Conservation (phyloP, 345 rosid species). For the Erucastrum elatum region DNA sequence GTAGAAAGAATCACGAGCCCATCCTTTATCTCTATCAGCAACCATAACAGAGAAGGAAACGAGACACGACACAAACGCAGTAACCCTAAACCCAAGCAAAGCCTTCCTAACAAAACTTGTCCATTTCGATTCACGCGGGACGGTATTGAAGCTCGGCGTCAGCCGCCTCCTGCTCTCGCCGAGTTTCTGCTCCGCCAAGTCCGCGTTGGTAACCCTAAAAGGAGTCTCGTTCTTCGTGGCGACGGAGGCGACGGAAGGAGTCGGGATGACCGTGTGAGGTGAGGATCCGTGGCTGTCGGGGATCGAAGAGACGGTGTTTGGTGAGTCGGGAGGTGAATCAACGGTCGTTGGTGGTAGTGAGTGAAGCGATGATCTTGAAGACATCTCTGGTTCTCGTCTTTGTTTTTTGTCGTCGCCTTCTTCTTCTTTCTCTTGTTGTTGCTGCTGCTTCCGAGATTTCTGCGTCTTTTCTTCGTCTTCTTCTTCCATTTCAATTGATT, state of each 20-base stretch:
- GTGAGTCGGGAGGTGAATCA: constrained; percentile 45
- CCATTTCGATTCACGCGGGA: constrained; percentile 51
- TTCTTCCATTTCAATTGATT: constrained; percentile 28
- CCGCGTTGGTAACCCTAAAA: constrained; percentile 31
- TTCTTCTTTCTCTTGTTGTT: constrained; percentile 11
- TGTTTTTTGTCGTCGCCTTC: not conserved
- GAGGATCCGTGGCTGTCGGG: constrained; percentile 53
- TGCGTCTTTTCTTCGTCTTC: constrained; percentile 14
- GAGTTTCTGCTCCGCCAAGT: constrained; percentile 21
- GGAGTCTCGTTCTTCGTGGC: constrained; percentile 37
- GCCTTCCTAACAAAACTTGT: constrained; percentile 46
- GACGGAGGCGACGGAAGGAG: constrained; percentile 32
- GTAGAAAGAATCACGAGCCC: constrained; percentile 88
- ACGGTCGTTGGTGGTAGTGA: constrained; percentile 35
- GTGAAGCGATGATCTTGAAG: constrained; percentile 38
- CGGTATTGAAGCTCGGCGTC: constrained; percentile 48
- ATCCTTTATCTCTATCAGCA: constrained; percentile 79
- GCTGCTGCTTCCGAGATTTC: constrained; percentile 8
- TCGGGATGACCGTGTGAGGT: constrained; percentile 29
- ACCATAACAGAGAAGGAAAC: constrained; percentile 76
- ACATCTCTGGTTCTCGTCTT: constrained; percentile 14
- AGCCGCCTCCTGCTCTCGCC: constrained; percentile 40
- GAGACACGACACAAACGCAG: constrained; percentile 64
- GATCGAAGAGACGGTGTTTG: constrained; percentile 40
- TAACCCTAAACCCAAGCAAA: constrained; percentile 60